Evolutionary conservation across 352 stramenopile genomes (phyloP).

Genomic region (Blastocystis sp.): DNA sequence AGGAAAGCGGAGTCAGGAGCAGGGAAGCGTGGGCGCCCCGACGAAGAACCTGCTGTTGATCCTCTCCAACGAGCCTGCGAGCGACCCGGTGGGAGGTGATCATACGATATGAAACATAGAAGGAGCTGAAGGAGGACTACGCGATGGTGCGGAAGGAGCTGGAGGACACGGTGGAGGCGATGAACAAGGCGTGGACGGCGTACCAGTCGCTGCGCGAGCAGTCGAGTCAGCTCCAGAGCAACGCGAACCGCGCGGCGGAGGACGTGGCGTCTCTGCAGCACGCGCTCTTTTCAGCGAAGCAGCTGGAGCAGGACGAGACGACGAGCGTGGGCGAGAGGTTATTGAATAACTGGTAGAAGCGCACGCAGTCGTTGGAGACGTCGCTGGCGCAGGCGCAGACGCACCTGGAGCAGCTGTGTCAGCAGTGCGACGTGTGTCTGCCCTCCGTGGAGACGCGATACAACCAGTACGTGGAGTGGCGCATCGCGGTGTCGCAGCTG

Average conservation of each 20-base stretch:
- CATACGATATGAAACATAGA: too few species aligned
- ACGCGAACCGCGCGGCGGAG: neutral
- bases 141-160: neutral
- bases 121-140: neutral
- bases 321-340: neutral
- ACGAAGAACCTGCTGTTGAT: too few species aligned
- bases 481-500: conserved; percentile 11
- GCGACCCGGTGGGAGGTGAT: too few species aligned
- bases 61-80: too few species aligned
- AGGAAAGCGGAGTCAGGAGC: too few species aligned
- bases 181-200: neutral
- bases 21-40: too few species aligned
- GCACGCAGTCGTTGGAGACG: neutral
- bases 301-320: neutral
- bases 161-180: neutral
- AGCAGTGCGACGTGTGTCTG: neutral
- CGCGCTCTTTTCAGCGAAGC: neutral
- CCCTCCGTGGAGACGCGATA: neutral
- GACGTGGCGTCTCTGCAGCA: neutral
- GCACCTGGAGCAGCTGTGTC: neutral
- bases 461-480: conserved; percentile 26
- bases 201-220: neutral
- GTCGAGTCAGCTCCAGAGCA: neutral
- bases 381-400: neutral
- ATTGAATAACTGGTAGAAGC: neutral